Percentiles rank a stretch among this genome's conserved stretches.
Evolutionary conservation across 1,139 yeast species (phyloP).

Genomic region (Pichia sp.): DNA sequence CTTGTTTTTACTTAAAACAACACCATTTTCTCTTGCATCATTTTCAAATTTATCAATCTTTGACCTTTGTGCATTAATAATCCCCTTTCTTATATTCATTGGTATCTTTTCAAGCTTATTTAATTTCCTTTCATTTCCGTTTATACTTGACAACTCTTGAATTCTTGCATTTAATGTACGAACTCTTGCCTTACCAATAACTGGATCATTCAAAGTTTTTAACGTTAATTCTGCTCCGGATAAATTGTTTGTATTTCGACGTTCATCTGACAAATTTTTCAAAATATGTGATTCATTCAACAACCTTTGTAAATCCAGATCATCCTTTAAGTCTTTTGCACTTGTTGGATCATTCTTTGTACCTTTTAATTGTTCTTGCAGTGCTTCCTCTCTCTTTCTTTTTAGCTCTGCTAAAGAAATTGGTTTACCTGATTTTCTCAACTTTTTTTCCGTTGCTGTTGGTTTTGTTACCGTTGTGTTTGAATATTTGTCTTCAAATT

Average conservation of each 20-base stretch:
- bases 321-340: slow-evolving; percentile 34
- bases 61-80: slow-evolving; percentile 51
- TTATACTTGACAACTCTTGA: slow-evolving; percentile 45
- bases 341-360: slow-evolving; percentile 28
- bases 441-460: slow-evolving; percentile 39
- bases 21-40: slow-evolving; percentile 86
- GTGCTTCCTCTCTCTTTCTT: slow-evolving; percentile 21
- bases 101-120: slow-evolving; percentile 70
- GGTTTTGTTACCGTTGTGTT: slow-evolving; percentile 29
- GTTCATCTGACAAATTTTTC: slow-evolving; percentile 34
- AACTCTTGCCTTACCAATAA: slow-evolving; percentile 74
- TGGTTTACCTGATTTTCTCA: slow-evolving; percentile 37
- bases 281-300: slow-evolving; percentile 82
- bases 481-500: slow-evolving; percentile 34
- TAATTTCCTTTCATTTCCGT: slow-evolving; percentile 36
- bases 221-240: slow-evolving; percentile 78
- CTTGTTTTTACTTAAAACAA: slow-evolving; percentile 58
- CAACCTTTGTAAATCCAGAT: slow-evolving; percentile 73
- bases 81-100: slow-evolving; percentile 80
- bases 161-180: slow-evolving; percentile 69
- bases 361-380: slow-evolving; percentile 21
- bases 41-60: slow-evolving; percentile 55
- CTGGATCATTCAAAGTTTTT: slow-evolving; percentile 61
- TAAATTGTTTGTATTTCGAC: slow-evolving; percentile 30
- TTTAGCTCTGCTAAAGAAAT: slow-evolving; percentile 31